Conservation (phyloP, 2,329 filamentous ascomycete species). For the Clarireedia sp. region DNA sequence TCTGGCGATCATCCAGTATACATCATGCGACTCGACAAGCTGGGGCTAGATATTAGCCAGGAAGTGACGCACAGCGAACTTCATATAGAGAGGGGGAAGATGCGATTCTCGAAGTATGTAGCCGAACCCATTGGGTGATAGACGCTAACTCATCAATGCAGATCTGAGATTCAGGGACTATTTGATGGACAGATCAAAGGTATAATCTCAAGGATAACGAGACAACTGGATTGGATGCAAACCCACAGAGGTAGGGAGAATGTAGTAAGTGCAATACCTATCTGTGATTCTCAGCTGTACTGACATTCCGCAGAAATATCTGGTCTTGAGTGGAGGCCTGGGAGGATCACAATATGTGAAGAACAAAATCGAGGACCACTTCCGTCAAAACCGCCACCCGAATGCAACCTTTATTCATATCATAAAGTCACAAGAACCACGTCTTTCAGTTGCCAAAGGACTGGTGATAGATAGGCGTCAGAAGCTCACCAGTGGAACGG, state of each 20-base stretch:
- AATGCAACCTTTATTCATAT: conserved; percentile 33
- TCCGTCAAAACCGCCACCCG: conserved; percentile 30
- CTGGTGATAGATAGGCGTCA: conserved; percentile 44
- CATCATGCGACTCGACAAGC: conserved; percentile 31
- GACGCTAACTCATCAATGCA: not conserved
- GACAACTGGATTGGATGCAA: conserved; percentile 29
- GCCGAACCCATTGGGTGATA: not conserved
- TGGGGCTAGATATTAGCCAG: not conserved
- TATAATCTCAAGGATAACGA: conserved; percentile 28
- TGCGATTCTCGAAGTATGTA: not conserved
- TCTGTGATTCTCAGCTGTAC: not conserved
- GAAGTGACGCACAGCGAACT: not conserved
- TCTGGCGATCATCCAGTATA: conserved; percentile 36
- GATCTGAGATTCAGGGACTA: not conserved
- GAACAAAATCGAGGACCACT: conserved; percentile 34
- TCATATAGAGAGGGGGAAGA: not conserved
- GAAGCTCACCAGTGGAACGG: conserved; percentile 34
- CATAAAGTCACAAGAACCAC: conserved; percentile 41
- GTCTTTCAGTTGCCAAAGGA: conserved; percentile 47
- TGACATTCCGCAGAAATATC: conserved; percentile 29
- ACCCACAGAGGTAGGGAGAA: not conserved
- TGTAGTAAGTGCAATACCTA: conserved; percentile 3
- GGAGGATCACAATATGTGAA: conserved; percentile 41
- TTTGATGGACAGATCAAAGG: conserved; percentile 2
- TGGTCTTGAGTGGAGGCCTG: conserved; percentile 39